Evolutionary conservation across 2,329 filamentous ascomycete species (phyloP), one percentile per base, ranked within the genome.

Genomic region (Aspergillus fructus): DNA sequence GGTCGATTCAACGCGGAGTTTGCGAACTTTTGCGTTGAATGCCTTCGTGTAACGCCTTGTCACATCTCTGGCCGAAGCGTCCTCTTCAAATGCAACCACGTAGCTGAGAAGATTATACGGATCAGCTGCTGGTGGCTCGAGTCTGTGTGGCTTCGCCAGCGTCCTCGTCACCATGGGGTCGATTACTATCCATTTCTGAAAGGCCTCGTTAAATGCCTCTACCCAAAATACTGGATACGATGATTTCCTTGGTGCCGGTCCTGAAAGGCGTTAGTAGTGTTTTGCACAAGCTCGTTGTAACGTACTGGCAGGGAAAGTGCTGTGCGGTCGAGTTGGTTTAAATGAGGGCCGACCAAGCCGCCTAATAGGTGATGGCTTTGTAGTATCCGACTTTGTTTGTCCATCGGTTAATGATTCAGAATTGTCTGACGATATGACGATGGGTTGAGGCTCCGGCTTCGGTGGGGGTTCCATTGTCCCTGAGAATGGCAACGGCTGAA

Each of bases 141-240:
- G 79, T 47, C 84, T 86, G 30, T 81, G 83, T 0, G 91, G 85
- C 59, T 89, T 92, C 70, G 87, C 90, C 54, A 96, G 85, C 62
- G 87, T 89, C 55, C 85, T 82, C 0, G 93, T 96, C 2, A 94
- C 91, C 0, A 97, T 74, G 0, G 93, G 86, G 70, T 99, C 94
- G 39, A 94, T 85, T 0, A 91, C 84, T 55, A 96, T 85, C 94
- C 94, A 99, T 78, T 91, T 96, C 70, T 97, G 90, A 62, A 91
- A 85, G 0, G 89, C 89, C 53, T 86, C 80, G 62, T 97, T 93
- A 62, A 96, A 90, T 3, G 91, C 88, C 75, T 99, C 94, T 0
- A 97, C 88, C 94, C 94, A 99, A 70, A 92, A 97, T 3, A 97
- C 82, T 0, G 94, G 94, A 66, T 88, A 90, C 0, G 84, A 74